Percentiles rank a stretch among this genome's conserved stretches.
Evolutionary conservation across 768 basidiomycete species (phyloP).

Genomic region (Mycena venus): DNA sequence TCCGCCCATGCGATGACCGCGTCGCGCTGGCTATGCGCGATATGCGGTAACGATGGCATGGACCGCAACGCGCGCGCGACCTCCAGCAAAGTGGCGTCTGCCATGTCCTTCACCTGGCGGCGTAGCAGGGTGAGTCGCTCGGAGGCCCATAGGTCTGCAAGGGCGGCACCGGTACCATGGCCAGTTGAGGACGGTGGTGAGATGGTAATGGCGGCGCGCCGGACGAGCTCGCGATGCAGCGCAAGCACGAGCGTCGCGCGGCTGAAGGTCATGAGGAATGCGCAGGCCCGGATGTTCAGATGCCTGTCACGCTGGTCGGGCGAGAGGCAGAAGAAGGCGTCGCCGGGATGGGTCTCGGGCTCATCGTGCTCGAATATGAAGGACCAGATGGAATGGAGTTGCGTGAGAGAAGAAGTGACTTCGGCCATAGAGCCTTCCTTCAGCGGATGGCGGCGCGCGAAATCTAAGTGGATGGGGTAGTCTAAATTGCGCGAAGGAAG

Average conservation of each 20-base stretch:
- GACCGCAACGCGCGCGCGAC: not conserved
- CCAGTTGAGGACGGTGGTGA: not conserved
- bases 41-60: not conserved
- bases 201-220: not conserved
- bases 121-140: constrained; percentile 3
- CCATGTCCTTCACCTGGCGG: constrained; percentile 7
- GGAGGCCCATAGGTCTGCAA: not conserved
- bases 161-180: not conserved
- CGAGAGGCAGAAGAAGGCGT: not conserved
- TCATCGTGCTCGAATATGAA: not conserved
- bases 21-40: not conserved
- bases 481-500: not conserved
- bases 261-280: not conserved
- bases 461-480: not conserved
- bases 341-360: not conserved
- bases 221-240: no score
- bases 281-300: not conserved
- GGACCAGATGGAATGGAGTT: not conserved
- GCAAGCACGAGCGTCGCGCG: constrained; percentile 1
- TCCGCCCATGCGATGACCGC: not conserved
- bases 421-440: not conserved
- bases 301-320: not conserved
- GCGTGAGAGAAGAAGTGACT: not conserved
- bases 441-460: constrained; percentile 5
- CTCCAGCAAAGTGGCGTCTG: not conserved